These are phyloP conservation scores for Leptographium wingfieldii DNA, from an alignment of 2,329 filamentous ascomycete species.

Conservation along the genomic window DNA sequence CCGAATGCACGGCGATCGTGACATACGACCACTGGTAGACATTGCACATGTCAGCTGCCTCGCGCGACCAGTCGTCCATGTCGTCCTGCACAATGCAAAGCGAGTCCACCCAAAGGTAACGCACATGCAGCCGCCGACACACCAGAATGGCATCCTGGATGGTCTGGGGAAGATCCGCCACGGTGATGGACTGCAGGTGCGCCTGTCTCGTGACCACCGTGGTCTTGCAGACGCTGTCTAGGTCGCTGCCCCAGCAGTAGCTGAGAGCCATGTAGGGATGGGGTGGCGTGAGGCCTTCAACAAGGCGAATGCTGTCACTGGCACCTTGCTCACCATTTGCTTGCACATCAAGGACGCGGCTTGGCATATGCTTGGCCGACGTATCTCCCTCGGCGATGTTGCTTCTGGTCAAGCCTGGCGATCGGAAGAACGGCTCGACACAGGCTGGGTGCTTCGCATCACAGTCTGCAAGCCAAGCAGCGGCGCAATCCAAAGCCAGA, in stretches of 20 bases:
- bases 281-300: neutral
- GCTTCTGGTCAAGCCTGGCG: neutral
- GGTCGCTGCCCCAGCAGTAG: slow-evolving; percentile 6
- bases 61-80: slow-evolving; percentile 3
- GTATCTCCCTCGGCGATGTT: too few species aligned
- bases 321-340: too few species aligned
- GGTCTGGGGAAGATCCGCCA: slow-evolving; percentile 2
- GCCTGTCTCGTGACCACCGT: neutral
- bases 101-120: slow-evolving; percentile 11
- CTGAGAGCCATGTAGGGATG: slow-evolving; percentile 7
- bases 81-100: slow-evolving; percentile 11
- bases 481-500: neutral
- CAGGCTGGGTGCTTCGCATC: neutral
- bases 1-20: slow-evolving; percentile 2
- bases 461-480: neutral
- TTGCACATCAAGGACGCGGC: too few species aligned
- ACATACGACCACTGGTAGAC: slow-evolving; percentile 5
- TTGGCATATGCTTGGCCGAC: too few species aligned
- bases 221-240: neutral
- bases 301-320: neutral
- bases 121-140: slow-evolving; percentile 2
- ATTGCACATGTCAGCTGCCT: slow-evolving; percentile 4
- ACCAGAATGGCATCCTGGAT: slow-evolving; percentile 6
- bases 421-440: neutral
- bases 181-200: neutral